Conservation (phyloP, 805 yeast genomes). For the Candida oleophila region DNA sequence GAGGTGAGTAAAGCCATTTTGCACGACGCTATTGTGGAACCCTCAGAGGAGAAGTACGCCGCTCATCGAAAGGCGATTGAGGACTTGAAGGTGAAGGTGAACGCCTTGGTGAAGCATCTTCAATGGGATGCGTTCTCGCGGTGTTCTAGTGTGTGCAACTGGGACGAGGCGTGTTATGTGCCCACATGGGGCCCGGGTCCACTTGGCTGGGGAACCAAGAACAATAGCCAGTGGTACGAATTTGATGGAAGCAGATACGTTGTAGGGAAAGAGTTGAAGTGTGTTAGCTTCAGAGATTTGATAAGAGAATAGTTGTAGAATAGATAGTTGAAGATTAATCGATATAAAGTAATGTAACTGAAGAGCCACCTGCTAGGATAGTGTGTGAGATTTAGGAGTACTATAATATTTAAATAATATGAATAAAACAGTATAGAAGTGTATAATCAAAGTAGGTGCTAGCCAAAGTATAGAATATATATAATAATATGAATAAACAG, state of each 20-base stretch:
- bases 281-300: slow-evolving; percentile 12
- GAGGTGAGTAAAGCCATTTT: slow-evolving; percentile 25
- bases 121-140: slow-evolving; percentile 44
- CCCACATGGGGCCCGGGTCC: slow-evolving; percentile 67
- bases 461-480: too few relatives aligned
- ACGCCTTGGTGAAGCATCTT: slow-evolving; percentile 23
- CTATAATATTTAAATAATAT: too few relatives aligned
- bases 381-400: too few relatives aligned
- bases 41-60: slow-evolving; percentile 4
- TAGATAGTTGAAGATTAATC: background rate
- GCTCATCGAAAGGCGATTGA: slow-evolving; percentile 1
- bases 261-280: slow-evolving; percentile 14
- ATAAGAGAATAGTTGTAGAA: background rate
- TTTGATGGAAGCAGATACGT: slow-evolving; percentile 12
- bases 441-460: too few relatives aligned
- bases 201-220: slow-evolving; percentile 36
- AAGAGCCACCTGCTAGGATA: too few relatives aligned
- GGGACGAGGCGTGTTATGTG: slow-evolving; percentile 52
- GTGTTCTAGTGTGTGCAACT: slow-evolving; percentile 42
- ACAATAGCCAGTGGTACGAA: slow-evolving; percentile 8
- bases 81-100: slow-evolving; percentile 16
- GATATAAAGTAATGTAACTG: too few relatives aligned
- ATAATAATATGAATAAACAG: too few relatives aligned
- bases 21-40: slow-evolving; percentile 14
- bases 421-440: too few relatives aligned